Base-by-base conservation (phyloP, 208 protist species). In the Acanthamoeba triangularis region DNA sequence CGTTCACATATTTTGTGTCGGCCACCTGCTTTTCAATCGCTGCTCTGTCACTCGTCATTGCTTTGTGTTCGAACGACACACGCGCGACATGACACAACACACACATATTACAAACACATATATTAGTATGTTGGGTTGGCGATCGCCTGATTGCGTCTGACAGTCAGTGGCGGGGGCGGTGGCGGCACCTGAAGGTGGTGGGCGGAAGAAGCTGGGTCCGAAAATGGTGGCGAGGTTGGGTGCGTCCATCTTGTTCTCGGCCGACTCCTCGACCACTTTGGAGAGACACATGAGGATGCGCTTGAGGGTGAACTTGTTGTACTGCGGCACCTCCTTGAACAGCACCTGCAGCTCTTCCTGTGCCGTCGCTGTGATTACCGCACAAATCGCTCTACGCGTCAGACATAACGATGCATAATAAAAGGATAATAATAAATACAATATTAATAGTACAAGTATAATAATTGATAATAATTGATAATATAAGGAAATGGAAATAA, bases 281-380 rank as follows among this genome's bases (percentile, higher is more conserved):
- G 69, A 35, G 69, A 78, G 69, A 30, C 69, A 78, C 69, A 78
- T 78, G 69, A 78, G 69, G 14, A 78, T 23, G 13, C 69, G 69
- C 69, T 78, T 78, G n/a, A 78, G 37, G 8, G 30, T 44, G 30
- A 78, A 78, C 30, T 78, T 78, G 69, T 78, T 78, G 69, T 78
- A 78, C 69, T 78, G 69, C 30, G 69, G 69, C 69, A 78, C 69
- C 37, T 78, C 69, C 37, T 78, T 78, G 69, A 78, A 44, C 37
- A 78, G 69, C 37, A 78, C n/a, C 37, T 44, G 69, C 33, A 78
- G n/a, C n/a, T 35, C 69, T 35, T 78, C 30, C n/a, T 16, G 69
- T 44, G 69, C n/a, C 37, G 69, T 78, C 30, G 69, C 23, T 78
- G 49, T 52, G 49, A 18, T 1, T 54, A 54, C 37, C 37, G 3